Percentiles rank a stretch among this genome's conserved stretches.
Conservation (phyloP, 2,329 filamentous ascomycete genomes). For the Sporothrix brunneoviolacea region DNA sequence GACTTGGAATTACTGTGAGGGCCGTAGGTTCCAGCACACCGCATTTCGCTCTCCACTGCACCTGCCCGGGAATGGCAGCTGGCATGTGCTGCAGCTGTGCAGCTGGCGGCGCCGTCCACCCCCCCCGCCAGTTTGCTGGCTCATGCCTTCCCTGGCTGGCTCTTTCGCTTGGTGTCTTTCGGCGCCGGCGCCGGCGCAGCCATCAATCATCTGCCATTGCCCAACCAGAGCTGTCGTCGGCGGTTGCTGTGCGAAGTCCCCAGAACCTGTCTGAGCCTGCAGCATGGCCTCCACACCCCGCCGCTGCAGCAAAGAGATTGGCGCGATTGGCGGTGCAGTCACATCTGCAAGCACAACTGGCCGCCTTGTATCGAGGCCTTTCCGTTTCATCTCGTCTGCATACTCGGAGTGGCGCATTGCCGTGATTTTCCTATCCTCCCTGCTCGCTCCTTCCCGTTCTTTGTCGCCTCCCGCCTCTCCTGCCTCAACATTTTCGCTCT, state of each 20-base stretch:
- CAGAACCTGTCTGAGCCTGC: neutral
- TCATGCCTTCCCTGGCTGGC: constrained; percentile 1
- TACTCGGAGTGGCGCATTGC: neutral
- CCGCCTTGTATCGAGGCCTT: neutral
- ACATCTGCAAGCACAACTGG: too few relatives aligned
- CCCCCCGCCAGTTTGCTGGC: neutral
- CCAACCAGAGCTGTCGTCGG: neutral
- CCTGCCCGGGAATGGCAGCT: constrained; percentile 3
- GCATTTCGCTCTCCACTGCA: neutral
- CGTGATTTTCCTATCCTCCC: neutral
- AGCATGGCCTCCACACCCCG: neutral
- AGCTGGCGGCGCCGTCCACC: neutral
- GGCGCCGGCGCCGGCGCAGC: neutral
- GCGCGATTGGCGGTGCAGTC: too few relatives aligned
- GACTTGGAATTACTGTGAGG: neutral
- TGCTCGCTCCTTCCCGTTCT: constrained; percentile 1
- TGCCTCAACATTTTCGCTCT: neutral
- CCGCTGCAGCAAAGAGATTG: too few relatives aligned
- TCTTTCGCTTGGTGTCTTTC: neutral
- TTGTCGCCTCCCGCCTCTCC: neutral
- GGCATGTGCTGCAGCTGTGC: too few relatives aligned
- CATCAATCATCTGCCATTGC: neutral
- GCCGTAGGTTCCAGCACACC: constrained; percentile 2
- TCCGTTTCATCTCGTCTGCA: neutral
- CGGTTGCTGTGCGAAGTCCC: neutral